These are phyloP conservation scores for Ophiosphaerella herpotricha DNA, from an alignment of 2,329 filamentous ascomycete species.

Conservation along the genomic window DNA sequence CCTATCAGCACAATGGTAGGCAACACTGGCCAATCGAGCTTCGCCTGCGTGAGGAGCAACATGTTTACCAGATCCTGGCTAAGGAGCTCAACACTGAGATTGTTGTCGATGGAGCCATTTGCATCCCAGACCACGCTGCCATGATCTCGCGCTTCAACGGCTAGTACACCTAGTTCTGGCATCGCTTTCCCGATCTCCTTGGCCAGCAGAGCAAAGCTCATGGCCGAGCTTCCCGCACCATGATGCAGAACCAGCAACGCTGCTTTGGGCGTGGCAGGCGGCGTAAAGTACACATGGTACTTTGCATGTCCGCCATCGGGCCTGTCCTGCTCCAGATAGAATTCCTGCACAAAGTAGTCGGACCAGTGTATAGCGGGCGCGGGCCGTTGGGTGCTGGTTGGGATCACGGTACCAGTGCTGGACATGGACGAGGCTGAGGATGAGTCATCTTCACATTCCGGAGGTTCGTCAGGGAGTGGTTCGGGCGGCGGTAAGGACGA, in stretches of 20 bases:
- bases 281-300: slow-evolving; percentile 87
- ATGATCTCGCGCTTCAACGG: slow-evolving; percentile 84
- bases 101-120: slow-evolving; percentile 51
- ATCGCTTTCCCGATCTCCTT: slow-evolving; percentile 76
- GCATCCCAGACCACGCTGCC: slow-evolving; percentile 64
- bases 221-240: slow-evolving; percentile 88
- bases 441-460: slow-evolving; percentile 56
- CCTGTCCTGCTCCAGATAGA: slow-evolving; percentile 65
- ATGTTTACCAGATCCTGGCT: slow-evolving; percentile 73
- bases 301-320: slow-evolving; percentile 54
- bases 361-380: slow-evolving; percentile 76
- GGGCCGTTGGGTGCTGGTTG: slow-evolving; percentile 70
- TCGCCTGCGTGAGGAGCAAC: slow-evolving; percentile 66
- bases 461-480: slow-evolving; percentile 53
- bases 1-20: slow-evolving; percentile 83
- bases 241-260: slow-evolving; percentile 94
- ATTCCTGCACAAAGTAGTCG: slow-evolving; percentile 85
- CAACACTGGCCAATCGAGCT: slow-evolving; percentile 73
- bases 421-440: slow-evolving; percentile 78
- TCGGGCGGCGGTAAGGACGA: slow-evolving; percentile 62
- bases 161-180: slow-evolving; percentile 80
- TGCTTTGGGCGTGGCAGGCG: slow-evolving; percentile 67
- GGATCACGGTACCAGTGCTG: slow-evolving; percentile 88
- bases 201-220: slow-evolving; percentile 85
- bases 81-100: slow-evolving; percentile 75